phyloP scores from a whole-genome alignment of 2,329 filamentous ascomycete species.

The Calonectria hongkongensis region DNA sequence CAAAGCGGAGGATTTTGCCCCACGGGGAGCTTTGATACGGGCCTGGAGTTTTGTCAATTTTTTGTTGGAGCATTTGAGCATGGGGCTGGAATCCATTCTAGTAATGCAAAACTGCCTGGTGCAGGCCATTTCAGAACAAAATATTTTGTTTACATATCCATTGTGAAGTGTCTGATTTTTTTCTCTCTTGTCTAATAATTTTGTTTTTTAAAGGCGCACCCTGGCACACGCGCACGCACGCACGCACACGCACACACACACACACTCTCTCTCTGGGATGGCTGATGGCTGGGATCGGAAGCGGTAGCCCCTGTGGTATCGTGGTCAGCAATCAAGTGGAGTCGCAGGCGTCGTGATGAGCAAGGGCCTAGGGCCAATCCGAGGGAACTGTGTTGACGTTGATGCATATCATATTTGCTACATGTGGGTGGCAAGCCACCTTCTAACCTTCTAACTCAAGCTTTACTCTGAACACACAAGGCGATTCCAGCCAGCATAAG shows the following conservation, averaged over 20 bases:
- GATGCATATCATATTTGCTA: slow-evolving; percentile 40
- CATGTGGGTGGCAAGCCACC: slow-evolving; percentile 33
- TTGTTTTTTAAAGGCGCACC: neutral
- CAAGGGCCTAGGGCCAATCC: slow-evolving; percentile 50
- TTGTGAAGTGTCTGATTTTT: slow-evolving; percentile 4
- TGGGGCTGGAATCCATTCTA: slow-evolving; percentile 51
- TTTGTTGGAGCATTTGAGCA: slow-evolving; percentile 31
- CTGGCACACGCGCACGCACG: neutral
- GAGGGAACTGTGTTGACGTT: slow-evolving; percentile 34
- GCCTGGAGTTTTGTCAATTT: slow-evolving; percentile 15
- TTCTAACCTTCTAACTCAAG: slow-evolving; percentile 49
- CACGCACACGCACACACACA: neutral
- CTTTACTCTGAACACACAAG: slow-evolving; percentile 85
- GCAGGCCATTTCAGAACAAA: slow-evolving; percentile 47
- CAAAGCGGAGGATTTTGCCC: slow-evolving; percentile 40
- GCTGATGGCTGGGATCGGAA: slow-evolving; percentile 9
- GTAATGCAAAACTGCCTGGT: slow-evolving; percentile 52
- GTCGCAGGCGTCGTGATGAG: slow-evolving; percentile 39
- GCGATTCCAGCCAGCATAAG: slow-evolving; percentile 88
- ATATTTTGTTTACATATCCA: neutral
- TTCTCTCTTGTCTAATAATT: neutral
- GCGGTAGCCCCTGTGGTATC: slow-evolving; percentile 13
- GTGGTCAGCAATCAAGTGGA: slow-evolving; percentile 44
- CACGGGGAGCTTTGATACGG: slow-evolving; percentile 31
- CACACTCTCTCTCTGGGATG: neutral